Evolutionary conservation across 371 early-diverging fungal species (phyloP), one percentile per base, ranked within the genome.

Genomic region (Amoeboradix gromovi): DNA sequence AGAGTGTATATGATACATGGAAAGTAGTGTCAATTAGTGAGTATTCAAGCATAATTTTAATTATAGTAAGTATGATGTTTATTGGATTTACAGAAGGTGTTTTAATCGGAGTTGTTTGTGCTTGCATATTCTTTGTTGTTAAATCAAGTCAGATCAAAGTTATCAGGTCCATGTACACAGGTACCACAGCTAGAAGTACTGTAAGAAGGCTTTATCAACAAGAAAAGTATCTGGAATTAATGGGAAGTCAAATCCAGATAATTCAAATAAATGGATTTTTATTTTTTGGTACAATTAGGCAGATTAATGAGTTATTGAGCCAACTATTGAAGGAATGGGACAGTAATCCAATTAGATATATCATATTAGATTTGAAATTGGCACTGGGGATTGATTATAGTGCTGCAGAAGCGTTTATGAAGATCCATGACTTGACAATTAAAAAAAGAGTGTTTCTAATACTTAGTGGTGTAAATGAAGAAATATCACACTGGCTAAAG

Each of bases 1-100:
- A 94, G 74, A 87, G 89, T 0, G 74, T 94, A 12, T 75, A 82
- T 67, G 93, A 95, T 74, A 89, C 94, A 0, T 82, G 84, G 80
- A 78, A 81, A n/a, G 79, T 84, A 1, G 90, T 94, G 0, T 85
- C 88, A 67, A 80, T 77, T 30, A 77, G 89, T 28, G 96, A 95
- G 74, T 95, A 94, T 72, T 73, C 83, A 29, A 94, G 91, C 1
- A 91, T 94, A 29, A 73, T 84, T 28, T 74, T 80, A n/a, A 91
- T 92, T 70, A 84, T 91, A 28, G 73, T 85, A 5, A 81, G 84
- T 66, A 92, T 92, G 92, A 75, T 72, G 28, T 89, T 87, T 0
- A 74, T 75, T 17, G 94, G 94, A 1, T 95, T 95, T 74, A 91
- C 90, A 17, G 91, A 93, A 72, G 94, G 93, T 29, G 90, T 94